Conservation (phyloP, 2,329 filamentous ascomycete species). For the Ophiobolus disseminans region DNA sequence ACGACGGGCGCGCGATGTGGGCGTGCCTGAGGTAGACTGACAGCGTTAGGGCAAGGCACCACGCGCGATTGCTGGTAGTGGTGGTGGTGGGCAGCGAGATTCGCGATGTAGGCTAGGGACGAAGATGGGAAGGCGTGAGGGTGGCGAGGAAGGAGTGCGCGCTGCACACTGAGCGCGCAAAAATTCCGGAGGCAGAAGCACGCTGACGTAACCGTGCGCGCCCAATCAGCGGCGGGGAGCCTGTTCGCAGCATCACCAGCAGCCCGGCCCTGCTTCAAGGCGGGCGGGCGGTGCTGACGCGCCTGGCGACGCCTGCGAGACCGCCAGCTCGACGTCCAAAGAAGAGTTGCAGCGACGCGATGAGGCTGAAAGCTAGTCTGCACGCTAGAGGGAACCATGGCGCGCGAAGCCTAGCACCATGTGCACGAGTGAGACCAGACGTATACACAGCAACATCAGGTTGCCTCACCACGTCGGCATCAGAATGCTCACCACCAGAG, state of each 20-base stretch:
- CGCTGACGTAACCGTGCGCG: neutral
- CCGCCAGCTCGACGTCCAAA: constrained; percentile 28
- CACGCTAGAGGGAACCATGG: constrained; percentile 34
- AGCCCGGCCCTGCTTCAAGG: neutral
- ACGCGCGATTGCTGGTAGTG: constrained; percentile 15
- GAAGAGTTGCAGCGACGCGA: constrained; percentile 31
- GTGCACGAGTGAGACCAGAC: constrained; percentile 23
- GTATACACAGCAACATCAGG: neutral
- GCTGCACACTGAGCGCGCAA: neutral
- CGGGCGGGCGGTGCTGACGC: constrained; percentile 5
- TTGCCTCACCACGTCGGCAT: neutral
- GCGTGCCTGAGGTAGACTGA: constrained; percentile 29
- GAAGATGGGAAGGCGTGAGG: constrained; percentile 46
- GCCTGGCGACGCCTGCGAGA: constrained; percentile 9
- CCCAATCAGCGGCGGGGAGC: neutral
- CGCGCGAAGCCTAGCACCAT: constrained; percentile 29
- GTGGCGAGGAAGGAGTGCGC: constrained; percentile 30
- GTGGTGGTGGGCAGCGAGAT: constrained; percentile 40
- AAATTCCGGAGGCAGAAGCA: neutral
- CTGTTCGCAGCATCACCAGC: no score
- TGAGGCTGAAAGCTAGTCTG: constrained; percentile 40
- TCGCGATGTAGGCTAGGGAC: constrained; percentile 48
- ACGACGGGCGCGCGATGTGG: constrained; percentile 31
- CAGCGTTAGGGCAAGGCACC: constrained; percentile 39
- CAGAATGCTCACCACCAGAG: neutral